A percentile compares a stretch with the other conserved stretches of the same genome.
phyloP scores from a whole-genome alignment of 345 rosid genomes.

The Pistacia integerrima region DNA sequence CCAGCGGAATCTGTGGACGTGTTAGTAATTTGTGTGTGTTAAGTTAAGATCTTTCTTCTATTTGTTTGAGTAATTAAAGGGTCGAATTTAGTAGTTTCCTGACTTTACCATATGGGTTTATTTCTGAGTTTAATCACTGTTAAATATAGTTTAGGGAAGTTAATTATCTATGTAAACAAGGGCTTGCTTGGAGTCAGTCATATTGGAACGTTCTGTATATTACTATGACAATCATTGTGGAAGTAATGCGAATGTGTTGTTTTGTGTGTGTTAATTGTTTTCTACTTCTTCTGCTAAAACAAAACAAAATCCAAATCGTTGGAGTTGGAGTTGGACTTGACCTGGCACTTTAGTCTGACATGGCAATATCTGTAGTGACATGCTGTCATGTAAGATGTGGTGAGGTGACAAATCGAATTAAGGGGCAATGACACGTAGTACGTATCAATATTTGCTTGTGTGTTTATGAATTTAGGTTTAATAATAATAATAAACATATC shows the following conservation, averaged over 20 bases:
- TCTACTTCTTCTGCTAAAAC: too few relatives aligned
- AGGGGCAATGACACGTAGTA: constrained; percentile 10
- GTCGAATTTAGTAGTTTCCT: not conserved
- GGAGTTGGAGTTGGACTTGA: too few relatives aligned
- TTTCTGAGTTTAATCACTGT: not conserved
- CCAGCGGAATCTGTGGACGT: not conserved
- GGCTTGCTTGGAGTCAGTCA: not conserved
- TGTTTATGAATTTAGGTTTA: not conserved
- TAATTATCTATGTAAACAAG: not conserved
- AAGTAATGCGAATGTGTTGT: constrained; percentile 8
- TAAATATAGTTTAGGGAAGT: not conserved
- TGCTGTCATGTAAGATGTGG: not conserved
- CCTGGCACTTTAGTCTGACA: too few relatives aligned
- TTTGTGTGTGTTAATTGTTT: not conserved
- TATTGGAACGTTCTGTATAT: not conserved
- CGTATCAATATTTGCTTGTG: not conserved
- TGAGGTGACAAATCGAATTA: constrained; percentile 4
- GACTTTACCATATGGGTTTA: not conserved
- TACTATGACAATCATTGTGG: too few relatives aligned
- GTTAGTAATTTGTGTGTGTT: not conserved
- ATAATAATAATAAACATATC: not conserved
- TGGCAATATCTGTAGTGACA: too few relatives aligned
- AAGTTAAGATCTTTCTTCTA: not conserved
- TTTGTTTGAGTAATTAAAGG: not conserved
- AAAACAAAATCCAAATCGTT: too few relatives aligned